phyloP scores from a whole-genome alignment of 2,329 filamentous ascomycete species.

The Pyrenochaeta sp. region DNA sequence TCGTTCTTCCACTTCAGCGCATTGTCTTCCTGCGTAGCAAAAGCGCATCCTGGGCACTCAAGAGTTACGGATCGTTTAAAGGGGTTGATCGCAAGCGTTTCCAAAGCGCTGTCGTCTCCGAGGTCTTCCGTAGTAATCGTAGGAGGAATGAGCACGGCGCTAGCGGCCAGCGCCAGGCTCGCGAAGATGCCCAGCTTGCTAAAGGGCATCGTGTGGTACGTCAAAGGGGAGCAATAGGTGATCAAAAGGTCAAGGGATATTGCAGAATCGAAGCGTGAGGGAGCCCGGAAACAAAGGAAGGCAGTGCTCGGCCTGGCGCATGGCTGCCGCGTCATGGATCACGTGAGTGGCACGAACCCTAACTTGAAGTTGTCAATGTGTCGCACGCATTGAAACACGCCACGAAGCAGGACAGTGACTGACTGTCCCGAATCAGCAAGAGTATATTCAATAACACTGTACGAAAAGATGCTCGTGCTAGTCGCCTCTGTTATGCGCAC shows the following conservation, averaged over 20 bases:
- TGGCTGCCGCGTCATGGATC: constrained; percentile 26
- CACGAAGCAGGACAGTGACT: constrained; percentile 4
- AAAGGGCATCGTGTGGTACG: constrained; percentile 36
- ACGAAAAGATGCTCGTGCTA: not conserved
- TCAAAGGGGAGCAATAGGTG: constrained; percentile 20
- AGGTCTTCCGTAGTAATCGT: constrained; percentile 37
- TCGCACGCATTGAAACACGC: constrained; percentile 17
- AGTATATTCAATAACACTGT: not conserved
- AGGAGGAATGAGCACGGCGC: constrained; percentile 47
- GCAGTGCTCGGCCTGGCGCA: constrained; percentile 17
- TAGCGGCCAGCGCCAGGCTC: constrained; percentile 48
- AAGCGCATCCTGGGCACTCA: constrained; percentile 46
- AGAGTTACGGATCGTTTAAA: constrained; percentile 43
- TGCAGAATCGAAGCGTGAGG: constrained; percentile 21
- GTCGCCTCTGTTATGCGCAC: not conserved
- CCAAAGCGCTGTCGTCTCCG: constrained; percentile 41
- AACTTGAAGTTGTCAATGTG: constrained; percentile 11
- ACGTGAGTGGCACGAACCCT: constrained; percentile 15
- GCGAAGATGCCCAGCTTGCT: constrained; percentile 44
- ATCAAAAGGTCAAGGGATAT: constrained; percentile 16
- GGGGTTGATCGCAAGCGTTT: constrained; percentile 43
- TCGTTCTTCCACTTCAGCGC: constrained; percentile 39
- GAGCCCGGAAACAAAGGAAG: constrained; percentile 19
- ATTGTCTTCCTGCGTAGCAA: constrained; percentile 34
- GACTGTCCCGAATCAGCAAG: not conserved